phyloP scores from a whole-genome alignment of 306 rosid genomes.

The Casuarina cunninghamiana region DNA sequence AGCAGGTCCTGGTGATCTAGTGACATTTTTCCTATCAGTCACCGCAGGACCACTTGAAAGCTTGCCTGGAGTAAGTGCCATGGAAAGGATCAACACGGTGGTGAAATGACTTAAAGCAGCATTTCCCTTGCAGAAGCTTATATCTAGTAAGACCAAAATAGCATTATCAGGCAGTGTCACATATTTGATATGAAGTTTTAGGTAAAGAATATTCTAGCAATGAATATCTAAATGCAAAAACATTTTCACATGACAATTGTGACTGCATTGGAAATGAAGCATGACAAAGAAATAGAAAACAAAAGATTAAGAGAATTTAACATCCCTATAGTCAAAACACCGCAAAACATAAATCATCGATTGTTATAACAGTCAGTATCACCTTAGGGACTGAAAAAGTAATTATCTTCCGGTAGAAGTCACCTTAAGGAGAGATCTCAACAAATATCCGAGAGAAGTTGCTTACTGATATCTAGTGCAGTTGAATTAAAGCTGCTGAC shows the following conservation, averaged over 20 bases:
- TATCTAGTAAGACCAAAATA: constrained; percentile 34
- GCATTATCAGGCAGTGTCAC: constrained; percentile 13
- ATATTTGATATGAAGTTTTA: constrained; percentile 6
- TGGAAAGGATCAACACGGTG: constrained; percentile 38
- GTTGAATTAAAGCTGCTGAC: too few species aligned
- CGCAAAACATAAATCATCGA: not conserved
- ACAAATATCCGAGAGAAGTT: not conserved
- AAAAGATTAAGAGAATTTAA: not conserved
- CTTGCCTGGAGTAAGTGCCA: constrained; percentile 71
- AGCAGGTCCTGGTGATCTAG: constrained; percentile 42
- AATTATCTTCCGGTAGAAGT: not conserved
- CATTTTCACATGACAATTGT: not conserved
- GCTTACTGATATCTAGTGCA: too few species aligned
- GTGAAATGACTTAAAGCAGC: constrained; percentile 34
- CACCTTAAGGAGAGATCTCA: not conserved
- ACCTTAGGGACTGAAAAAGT: not conserved
- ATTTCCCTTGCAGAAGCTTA: constrained; percentile 35
- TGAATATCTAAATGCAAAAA: constrained; percentile 2
- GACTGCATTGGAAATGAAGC: constrained; percentile 3
- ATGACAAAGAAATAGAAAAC: not conserved
- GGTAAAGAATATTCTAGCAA: constrained; percentile 3
- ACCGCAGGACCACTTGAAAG: constrained; percentile 57
- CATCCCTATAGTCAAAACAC: not conserved
- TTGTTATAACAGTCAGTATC: not conserved
- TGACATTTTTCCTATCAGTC: constrained; percentile 43